phyloP scores from a whole-genome alignment of 2,329 filamentous ascomycete species.

The Microcyclospora tardicrescens region DNA sequence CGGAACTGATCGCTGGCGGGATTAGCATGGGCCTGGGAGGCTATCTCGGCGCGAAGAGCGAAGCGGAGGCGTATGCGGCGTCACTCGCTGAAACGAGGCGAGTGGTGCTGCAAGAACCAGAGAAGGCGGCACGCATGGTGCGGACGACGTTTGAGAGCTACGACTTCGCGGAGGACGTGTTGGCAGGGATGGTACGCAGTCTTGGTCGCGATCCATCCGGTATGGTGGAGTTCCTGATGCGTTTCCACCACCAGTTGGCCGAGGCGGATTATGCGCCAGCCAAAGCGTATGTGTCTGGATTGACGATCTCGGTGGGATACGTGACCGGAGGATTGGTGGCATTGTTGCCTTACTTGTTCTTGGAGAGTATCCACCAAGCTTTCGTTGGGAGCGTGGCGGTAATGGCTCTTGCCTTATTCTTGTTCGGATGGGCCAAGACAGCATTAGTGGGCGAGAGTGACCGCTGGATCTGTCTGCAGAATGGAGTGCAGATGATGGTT shows the following conservation, averaged over 20 bases:
- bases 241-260: constrained; percentile 35
- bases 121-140: constrained; percentile 28
- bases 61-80: constrained; percentile 37
- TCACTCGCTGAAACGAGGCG: constrained; percentile 32
- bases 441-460: constrained; percentile 34
- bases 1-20: constrained; percentile 28
- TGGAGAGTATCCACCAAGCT: constrained; percentile 30
- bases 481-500: constrained; percentile 50
- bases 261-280: constrained; percentile 29
- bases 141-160: constrained; percentile 30
- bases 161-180: constrained; percentile 24
- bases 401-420: constrained; percentile 47
- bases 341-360: constrained; percentile 55
- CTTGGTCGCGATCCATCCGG: constrained; percentile 15
- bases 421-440: constrained; percentile 55
- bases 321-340: constrained; percentile 60
- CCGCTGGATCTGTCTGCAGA: constrained; percentile 40
- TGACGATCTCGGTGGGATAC: constrained; percentile 56
- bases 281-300: constrained; percentile 40
- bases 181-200: constrained; percentile 10
- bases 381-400: constrained; percentile 48
- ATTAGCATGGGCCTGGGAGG: constrained; percentile 32
- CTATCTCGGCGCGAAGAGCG: constrained; percentile 35
- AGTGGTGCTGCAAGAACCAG: constrained; percentile 26
- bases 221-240: constrained; percentile 35